Evolutionary conservation across 2,329 filamentous ascomycete genomes (phyloP).

Genomic region (Aspergillus flavus): DNA sequence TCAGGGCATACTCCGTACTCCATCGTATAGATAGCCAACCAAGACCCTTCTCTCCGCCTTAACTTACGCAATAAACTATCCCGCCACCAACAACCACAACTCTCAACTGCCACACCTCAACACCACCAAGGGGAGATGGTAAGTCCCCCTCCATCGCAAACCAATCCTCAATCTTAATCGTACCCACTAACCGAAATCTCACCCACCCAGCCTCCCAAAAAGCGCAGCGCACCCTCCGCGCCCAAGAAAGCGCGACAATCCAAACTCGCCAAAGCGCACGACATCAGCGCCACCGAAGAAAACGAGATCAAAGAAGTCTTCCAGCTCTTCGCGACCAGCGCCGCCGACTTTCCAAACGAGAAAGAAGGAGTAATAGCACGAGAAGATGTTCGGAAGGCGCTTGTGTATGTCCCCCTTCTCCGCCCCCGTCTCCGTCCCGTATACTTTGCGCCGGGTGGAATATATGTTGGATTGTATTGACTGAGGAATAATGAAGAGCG

Average conservation of each 20-base stretch:
- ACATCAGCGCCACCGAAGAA: constrained; percentile 81
- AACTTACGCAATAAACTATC: not conserved
- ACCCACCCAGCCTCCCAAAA: constrained; percentile 38
- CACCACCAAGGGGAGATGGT: constrained; percentile 21
- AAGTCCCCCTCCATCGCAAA: constrained; percentile 5
- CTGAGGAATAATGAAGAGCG: constrained; percentile 59
- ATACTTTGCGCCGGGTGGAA: not conserved
- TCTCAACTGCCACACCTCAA: not conserved
- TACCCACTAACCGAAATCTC: not conserved
- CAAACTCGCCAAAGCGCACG: constrained; percentile 89
- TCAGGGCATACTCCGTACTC: not conserved
- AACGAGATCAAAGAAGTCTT: constrained; percentile 90
- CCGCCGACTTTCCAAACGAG: constrained; percentile 68
- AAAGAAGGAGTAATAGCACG: constrained; percentile 71
- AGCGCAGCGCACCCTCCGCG: constrained; percentile 35
- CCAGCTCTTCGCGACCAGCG: constrained; percentile 66
- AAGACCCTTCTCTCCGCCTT: not conserved
- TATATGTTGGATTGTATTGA: not conserved
- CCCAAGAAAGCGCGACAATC: constrained; percentile 63
- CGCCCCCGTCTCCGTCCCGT: too few relatives aligned
- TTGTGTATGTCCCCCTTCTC: constrained; percentile 61
- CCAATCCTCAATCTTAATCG: not conserved
- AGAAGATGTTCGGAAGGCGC: constrained; percentile 68
- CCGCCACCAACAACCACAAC: constrained; percentile 2
- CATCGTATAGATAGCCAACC: not conserved